Percentiles rank a stretch among this genome's conserved stretches.
Evolutionary conservation across 495 filamentous ascomycete genomes (phyloP).

Genomic region (Annulohypoxylon bovei): DNA sequence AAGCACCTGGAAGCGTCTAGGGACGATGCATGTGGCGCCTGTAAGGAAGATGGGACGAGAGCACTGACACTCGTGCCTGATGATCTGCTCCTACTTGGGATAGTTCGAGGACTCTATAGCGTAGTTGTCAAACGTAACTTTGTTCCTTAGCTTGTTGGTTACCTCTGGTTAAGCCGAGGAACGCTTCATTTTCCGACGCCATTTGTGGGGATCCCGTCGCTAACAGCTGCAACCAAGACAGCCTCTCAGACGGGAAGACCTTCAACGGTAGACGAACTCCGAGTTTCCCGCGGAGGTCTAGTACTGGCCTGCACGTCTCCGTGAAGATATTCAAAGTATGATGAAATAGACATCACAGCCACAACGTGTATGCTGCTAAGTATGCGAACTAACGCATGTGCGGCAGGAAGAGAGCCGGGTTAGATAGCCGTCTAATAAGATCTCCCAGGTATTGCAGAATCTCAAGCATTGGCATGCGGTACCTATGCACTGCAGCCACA

Average conservation of each 20-base stretch:
- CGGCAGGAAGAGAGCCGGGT: slow-evolving; percentile 26
- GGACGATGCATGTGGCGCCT: slow-evolving; percentile 41
- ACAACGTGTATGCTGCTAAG: slow-evolving; percentile 9
- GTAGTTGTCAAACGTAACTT: neutral
- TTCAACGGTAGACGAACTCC: neutral
- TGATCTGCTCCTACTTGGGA: slow-evolving; percentile 22
- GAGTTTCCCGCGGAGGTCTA: slow-evolving; percentile 16
- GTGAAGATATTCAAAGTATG: slow-evolving; percentile 16
- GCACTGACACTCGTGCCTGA: slow-evolving; percentile 28
- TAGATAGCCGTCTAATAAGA: slow-evolving; percentile 38
- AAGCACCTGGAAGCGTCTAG: slow-evolving; percentile 40
- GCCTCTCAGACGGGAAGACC: neutral
- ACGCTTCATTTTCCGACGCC: neutral
- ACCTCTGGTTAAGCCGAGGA: slow-evolving; percentile 24
- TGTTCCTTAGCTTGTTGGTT: slow-evolving; percentile 17
- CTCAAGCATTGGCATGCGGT: slow-evolving; percentile 13
- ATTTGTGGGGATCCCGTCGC: slow-evolving; percentile 16
- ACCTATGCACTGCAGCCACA: slow-evolving; percentile 18
- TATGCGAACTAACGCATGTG: slow-evolving; percentile 29
- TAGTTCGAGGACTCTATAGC: neutral
- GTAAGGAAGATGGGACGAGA: slow-evolving; percentile 35
- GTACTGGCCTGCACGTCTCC: slow-evolving; percentile 4
- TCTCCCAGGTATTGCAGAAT: slow-evolving; percentile 41
- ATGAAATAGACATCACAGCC: slow-evolving; percentile 27
- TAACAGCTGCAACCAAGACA: slow-evolving; percentile 1